phyloP scores from a whole-genome alignment of 2,329 filamentous ascomycete species.

The Alternaria viburni region DNA sequence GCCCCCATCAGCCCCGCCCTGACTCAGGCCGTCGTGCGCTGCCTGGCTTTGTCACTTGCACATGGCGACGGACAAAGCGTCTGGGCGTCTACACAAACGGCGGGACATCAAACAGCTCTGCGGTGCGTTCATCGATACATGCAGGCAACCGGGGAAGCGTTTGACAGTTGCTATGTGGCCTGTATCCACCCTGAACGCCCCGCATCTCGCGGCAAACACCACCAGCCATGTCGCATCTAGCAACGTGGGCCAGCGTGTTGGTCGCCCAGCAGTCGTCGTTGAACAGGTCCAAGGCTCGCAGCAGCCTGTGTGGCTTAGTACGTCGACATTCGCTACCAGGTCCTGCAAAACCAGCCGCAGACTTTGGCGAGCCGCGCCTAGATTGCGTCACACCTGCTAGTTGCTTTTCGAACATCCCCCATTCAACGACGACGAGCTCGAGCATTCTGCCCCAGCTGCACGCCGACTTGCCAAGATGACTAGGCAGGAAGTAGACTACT shows the following conservation, averaged over 20 bases:
- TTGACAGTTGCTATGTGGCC: not conserved
- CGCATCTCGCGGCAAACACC: not conserved
- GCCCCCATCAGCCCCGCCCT: constrained; percentile 5
- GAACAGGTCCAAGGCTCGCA: not conserved
- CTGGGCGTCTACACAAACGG: constrained; percentile 1
- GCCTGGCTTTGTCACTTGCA: not conserved
- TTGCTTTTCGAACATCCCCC: not conserved
- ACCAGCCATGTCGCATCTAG: not conserved
- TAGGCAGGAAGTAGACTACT: constrained; percentile 68
- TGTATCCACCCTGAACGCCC: not conserved
- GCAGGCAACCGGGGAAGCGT: not conserved
- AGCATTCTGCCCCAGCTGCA: not conserved
- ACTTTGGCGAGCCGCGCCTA: not conserved
- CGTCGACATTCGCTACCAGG: not conserved
- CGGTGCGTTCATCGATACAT: not conserved
- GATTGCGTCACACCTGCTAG: constrained; percentile 7
- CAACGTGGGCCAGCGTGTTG: not conserved
- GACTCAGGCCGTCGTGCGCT: not conserved
- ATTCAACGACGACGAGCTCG: not conserved
- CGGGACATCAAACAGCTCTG: not conserved
- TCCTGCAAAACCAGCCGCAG: not conserved
- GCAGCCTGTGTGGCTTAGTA: not conserved
- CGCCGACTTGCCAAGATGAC: constrained; percentile 34
- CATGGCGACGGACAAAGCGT: constrained; percentile 1
- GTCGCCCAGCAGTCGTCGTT: not conserved